These are phyloP conservation scores for Xylona heveae DNA, from an alignment of 495 filamentous ascomycete genomes.

Conservation along the genomic window DNA sequence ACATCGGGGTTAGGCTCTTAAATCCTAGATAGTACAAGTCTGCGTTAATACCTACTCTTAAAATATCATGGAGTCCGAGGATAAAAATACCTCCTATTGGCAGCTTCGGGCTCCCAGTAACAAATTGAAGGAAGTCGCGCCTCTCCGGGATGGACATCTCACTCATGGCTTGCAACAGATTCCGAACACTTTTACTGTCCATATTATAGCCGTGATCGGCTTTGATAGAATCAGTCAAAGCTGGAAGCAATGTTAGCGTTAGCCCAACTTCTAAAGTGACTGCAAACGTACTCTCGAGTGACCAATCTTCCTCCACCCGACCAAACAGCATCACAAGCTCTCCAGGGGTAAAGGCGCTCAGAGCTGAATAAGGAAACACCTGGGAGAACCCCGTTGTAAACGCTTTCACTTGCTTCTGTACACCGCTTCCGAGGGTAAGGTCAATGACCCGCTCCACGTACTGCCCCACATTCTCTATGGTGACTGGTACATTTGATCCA, in stretches of 20 bases:
- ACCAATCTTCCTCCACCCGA: constrained; percentile 89
- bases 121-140: constrained; percentile 93
- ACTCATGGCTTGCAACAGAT: constrained; percentile 89
- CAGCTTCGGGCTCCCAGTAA: constrained; percentile 94
- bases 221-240: constrained; percentile 95
- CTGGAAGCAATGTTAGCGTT: constrained; percentile 22
- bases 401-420: constrained; percentile 72
- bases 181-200: constrained; percentile 92
- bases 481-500: constrained; percentile 53
- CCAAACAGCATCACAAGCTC: constrained; percentile 97
- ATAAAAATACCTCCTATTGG: constrained; percentile 74
- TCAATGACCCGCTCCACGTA: constrained; percentile 87
- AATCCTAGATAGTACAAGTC: constrained; percentile 39
- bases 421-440: constrained; percentile 70
- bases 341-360: constrained; percentile 86
- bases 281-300: constrained; percentile 63
- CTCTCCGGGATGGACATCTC: constrained; percentile 54
- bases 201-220: constrained; percentile 99
- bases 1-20: constrained; percentile 89
- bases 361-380: constrained; percentile 85
- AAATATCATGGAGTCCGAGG: not conserved
- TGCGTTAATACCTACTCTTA: constrained; percentile 6
- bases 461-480: constrained; percentile 68
- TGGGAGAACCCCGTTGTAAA: constrained; percentile 86
- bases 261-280: not conserved